Evolutionary conservation across 345 rosid genomes (phyloP), one percentile per base, ranked within the genome.

Genomic region (Rhizophora apiculata): DNA sequence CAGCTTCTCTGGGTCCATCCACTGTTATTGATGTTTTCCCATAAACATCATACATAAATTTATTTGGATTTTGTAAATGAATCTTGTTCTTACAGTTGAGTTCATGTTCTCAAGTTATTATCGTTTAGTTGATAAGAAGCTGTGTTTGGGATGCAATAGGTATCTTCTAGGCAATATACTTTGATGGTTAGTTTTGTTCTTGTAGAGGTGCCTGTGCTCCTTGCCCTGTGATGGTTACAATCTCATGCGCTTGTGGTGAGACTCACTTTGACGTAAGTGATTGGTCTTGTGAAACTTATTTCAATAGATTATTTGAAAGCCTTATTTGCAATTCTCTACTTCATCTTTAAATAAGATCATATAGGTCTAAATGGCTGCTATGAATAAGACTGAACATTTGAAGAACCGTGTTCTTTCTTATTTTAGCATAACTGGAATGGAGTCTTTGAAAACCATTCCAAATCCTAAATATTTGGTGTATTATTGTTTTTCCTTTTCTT

Each of bases 171-270:
- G 11, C 5, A 18, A 48, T 70, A 8, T 70, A 8, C 34, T 64
- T 67, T 68, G 60, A 72, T 34, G 8, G 29, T 58, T 73, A 46
- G 27, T 63, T 68, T 70, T 68, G 31, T 75, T 77, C 64, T 82
- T 82, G 81, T 76, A 94, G 98, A 81, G 98, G 97, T 78, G 72
- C 86, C 53, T 91, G 96, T 88, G 93, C 97, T 82, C 97, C 97
- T 68, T 91, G 98, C 74, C 97, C 98, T 52, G 69, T 89, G 65
- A 89, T 89, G 96, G 93, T 94, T 68, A 81, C 88, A 39, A 94
- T 94, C 78, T 84, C 95, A 49, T 94, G 97, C 79, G 84, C 86
- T 58, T 94, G 96, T 79, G 89, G 95, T 60, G 85, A 84, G 80
- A 91, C 93, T 49, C 81, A 74, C 68, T 87, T 88, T 58, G 98